Percentiles rank a stretch among this genome's conserved stretches.
These are phyloP conservation scores for Paraglomus occultum DNA, from an alignment of 192 early-diverging fungal genomes.

Conservation along the genomic window DNA sequence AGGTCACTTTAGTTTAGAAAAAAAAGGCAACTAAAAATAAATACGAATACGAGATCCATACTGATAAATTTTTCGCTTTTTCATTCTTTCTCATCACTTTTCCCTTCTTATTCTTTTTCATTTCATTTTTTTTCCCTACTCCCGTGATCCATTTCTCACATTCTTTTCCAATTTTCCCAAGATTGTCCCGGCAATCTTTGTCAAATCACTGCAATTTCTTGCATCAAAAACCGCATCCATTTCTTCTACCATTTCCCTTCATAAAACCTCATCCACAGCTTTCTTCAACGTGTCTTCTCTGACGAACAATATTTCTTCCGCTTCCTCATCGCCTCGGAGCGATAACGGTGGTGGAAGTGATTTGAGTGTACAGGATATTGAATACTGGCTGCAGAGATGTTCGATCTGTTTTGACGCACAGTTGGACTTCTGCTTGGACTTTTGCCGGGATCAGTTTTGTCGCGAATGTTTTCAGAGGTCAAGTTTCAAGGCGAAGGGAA, in stretches of 20 bases:
- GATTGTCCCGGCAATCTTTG: constrained; percentile 24
- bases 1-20: not conserved
- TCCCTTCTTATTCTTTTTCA: constrained; percentile 3
- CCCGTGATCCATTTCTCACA: not conserved
- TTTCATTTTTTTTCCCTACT: not conserved
- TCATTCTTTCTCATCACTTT: constrained; percentile 9
- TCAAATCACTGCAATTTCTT: constrained; percentile 17
- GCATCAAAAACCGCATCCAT: constrained; percentile 19
- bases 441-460: constrained; percentile 57
- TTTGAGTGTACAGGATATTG: constrained; percentile 40
- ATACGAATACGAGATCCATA: not conserved
- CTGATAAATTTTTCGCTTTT: not conserved
- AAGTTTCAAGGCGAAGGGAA: not conserved
- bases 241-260: not conserved
- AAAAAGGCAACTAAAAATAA: not conserved
- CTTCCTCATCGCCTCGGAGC: constrained; percentile 29
- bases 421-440: constrained; percentile 55
- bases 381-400: constrained; percentile 54
- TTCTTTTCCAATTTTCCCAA: not conserved
- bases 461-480: constrained; percentile 53
- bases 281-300: constrained; percentile 10
- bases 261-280: not conserved
- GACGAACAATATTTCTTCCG: constrained; percentile 15
- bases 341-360: constrained; percentile 38
- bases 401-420: constrained; percentile 60